Base-by-base conservation (phyloP, 2,329 filamentous ascomycete genomes). In the Alternaria novae-zelandiae region DNA sequence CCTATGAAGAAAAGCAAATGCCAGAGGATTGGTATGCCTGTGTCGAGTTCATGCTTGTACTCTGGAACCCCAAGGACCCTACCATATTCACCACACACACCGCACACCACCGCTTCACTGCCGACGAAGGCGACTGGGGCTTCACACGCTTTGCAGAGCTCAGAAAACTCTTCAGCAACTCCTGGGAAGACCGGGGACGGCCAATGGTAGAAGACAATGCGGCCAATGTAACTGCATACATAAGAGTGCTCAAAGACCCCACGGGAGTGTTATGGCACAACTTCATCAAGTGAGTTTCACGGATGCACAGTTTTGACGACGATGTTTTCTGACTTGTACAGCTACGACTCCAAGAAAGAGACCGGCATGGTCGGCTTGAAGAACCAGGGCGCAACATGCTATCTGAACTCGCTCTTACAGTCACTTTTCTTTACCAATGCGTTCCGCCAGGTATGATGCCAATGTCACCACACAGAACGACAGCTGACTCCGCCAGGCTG, bases 311-410 rank as follows among this genome's bases (percentile, higher is more conserved):
- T 41, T 17, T 11, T 17, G 36, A 4, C 15, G n/a, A 41, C 9
- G 36, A 2, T 41, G 15, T 6, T n/a, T 28, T 1, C 61, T 63
- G 26, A 63, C 57, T 25, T 7, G 25, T 3, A 15, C 47, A 81
- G 66, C 82, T 99, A 99, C 79, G 94, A 99, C 78, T 98, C 96
- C n/a, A 99, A 98, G 83, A 97, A 96, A 79, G 94, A 97, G 82
- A 99, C 96, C 0, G 96, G 96, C 61, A 98, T 94, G 83, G 96
- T 99, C 45, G 96, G 96, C 3, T 84, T 99, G 57, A 96, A 96
- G 81, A 99, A 99, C 75, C 96, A 98, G 80, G 96, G 96, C 68
- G 96, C 96, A 41, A 86, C 84, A 11, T 86, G 84, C 74, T 86
- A 86, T 66, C 79, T 86, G 15, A 86, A 86, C 70, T 84, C 83